Evolutionary conservation across 805 yeast species (phyloP).

Genomic region (Wickerhamiella brachini): DNA sequence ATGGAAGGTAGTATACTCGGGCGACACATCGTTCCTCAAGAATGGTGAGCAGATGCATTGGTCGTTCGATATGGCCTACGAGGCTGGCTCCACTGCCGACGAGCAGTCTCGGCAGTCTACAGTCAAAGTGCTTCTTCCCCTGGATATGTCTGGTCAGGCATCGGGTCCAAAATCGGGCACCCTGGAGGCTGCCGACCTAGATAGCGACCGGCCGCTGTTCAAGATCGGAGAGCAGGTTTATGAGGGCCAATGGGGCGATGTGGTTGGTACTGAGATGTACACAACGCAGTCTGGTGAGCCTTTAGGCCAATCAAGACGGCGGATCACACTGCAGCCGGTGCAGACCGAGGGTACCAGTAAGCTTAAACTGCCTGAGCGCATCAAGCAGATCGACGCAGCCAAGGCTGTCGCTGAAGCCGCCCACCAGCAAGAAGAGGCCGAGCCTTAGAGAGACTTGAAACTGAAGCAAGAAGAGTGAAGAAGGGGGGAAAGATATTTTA

Average conservation of each 20-base stretch:
- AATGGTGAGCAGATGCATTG: constrained; percentile 90
- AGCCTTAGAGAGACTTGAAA: no score
- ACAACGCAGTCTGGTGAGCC: constrained; percentile 20
- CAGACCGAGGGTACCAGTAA: constrained; percentile 8
- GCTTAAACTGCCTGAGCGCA: constrained; percentile 2
- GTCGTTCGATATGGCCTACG: constrained; percentile 58
- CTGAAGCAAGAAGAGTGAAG: no score
- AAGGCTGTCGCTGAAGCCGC: neutral
- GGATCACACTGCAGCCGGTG: constrained; percentile 18
- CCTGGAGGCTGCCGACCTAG: constrained; percentile 44
- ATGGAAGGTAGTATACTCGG: constrained; percentile 60
- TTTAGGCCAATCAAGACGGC: constrained; percentile 17
- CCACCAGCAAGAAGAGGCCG: constrained; percentile 3
- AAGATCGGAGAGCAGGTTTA: constrained; percentile 47
- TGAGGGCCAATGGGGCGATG: constrained; percentile 60
- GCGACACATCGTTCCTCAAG: constrained; percentile 54
- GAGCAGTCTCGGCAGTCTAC: constrained; percentile 25
- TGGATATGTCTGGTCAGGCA: constrained; percentile 29
- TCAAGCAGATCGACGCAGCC: constrained; percentile 5
- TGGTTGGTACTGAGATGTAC: constrained; percentile 64
- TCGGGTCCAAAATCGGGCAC: constrained; percentile 27
- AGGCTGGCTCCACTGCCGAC: constrained; percentile 86
- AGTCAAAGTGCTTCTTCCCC: constrained; percentile 35
- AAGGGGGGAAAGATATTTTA: neutral
- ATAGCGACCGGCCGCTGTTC: constrained; percentile 40